Evolutionary conservation across 306 rosid species (phyloP), one percentile per base, ranked within the genome.

Genomic region (Ormosia emarginata): DNA sequence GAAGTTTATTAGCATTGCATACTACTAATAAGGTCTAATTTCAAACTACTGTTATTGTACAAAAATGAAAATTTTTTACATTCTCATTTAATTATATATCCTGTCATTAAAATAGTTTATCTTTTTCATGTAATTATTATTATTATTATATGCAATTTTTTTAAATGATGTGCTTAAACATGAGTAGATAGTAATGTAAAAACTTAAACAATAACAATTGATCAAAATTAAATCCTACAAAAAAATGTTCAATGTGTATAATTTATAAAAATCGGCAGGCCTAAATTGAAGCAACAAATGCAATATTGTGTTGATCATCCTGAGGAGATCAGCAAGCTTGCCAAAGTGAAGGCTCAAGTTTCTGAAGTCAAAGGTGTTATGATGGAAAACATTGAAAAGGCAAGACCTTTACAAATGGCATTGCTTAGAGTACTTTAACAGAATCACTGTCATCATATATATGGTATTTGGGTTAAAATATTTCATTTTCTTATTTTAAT

Each of bases 351-450:
- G 88, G 97, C 98, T 79, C 99, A 95, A 79, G 98, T 95, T 79
- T 82, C 99, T 81, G 99, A 95, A 89, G 99, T 95, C 49, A 95
- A 93, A 89, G 98, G 98, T 86, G 99, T 95, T 61, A 95, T 95
- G 99, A 93, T 95, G 99, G 99, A 95, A 82, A 95, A 95, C 81
- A 95, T 95, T 77, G 99, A 93, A 79, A 93, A 95, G 96, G 98
- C 81, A 83, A 67, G 67, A 53, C 70, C 24, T 77, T 56, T 13
- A 18, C 39, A 18, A 34, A 52, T 47, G 1, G 4, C 15, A 62
- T 62, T 32, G 8, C 50, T 40, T 50, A 30, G 40, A 8, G 46
- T 69, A 4, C n/a, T 74, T 44, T 36, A 11, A 49, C 1, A 29
- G 2, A 8, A 10, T 62, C 43, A 8, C 0, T 56, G 11, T 71